These are phyloP conservation scores for Capsicum rhomboideum DNA, from an alignment of 257 asterid species.

Conservation along the genomic window DNA sequence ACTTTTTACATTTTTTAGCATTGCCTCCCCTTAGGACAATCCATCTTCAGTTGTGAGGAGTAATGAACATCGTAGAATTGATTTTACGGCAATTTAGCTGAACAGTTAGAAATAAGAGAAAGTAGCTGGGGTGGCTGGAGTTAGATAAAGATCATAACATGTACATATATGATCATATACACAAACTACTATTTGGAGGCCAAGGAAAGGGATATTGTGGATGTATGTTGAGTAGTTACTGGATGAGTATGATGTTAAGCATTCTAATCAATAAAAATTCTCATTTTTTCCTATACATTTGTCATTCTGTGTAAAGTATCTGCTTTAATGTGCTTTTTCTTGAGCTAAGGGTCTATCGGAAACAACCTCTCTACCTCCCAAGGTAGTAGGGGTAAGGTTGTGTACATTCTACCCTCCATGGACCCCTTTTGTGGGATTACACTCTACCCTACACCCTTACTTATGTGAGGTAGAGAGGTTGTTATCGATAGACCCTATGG, in stretches of 20 bases:
- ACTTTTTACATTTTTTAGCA: neutral
- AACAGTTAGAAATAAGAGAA: conserved; percentile 6
- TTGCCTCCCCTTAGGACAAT: neutral
- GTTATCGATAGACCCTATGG: too few species aligned
- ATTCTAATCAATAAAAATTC: conserved; percentile 3
- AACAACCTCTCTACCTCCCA: neutral
- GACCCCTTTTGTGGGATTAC: neutral
- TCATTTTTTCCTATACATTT: neutral
- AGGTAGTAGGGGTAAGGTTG: neutral
- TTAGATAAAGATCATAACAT: conserved; percentile 7
- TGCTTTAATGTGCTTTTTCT: too few species aligned
- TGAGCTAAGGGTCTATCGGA: too few species aligned
- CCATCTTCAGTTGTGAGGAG: conserved; percentile 13
- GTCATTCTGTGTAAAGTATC: neutral
- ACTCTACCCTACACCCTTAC: too few species aligned
- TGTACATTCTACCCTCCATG: neutral
- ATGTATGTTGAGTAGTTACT: too few species aligned
- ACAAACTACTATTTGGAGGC: neutral
- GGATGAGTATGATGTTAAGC: neutral
- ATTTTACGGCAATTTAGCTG: conserved; percentile 16
- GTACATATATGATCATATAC: conserved; percentile 3
- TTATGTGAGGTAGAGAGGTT: too few species aligned
- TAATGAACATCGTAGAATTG: conserved; percentile 29
- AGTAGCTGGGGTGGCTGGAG: neutral
- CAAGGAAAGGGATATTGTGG: too few species aligned